phyloP scores from a whole-genome alignment of 179 eudicot genomes.

The Corrigiola litoralis region DNA sequence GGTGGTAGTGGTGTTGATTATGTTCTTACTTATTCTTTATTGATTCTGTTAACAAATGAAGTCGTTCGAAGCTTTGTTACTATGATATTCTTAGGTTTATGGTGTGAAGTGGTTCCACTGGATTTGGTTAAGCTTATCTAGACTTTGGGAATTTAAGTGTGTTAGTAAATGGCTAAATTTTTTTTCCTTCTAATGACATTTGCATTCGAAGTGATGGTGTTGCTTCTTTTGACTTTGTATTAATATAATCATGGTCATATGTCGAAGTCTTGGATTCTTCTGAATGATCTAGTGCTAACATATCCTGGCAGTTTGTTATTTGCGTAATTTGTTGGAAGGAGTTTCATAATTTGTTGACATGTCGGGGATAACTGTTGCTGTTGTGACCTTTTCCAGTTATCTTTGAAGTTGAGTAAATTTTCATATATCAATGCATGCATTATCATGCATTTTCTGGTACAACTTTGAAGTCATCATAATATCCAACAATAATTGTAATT shows the following conservation, averaged over 20 bases:
- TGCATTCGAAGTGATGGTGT: background rate
- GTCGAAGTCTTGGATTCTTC: background rate
- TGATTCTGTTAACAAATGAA: too few relatives aligned
- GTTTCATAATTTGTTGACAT: slow-evolving; percentile 2
- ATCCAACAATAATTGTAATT: too few relatives aligned
- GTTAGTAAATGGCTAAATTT: background rate
- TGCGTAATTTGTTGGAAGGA: background rate
- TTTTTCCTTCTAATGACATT: background rate
- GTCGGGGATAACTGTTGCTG: background rate
- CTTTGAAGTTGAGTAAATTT: too few relatives aligned
- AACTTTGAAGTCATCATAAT: too few relatives aligned
- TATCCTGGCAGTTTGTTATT: background rate
- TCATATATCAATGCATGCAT: too few relatives aligned
- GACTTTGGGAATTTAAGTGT: background rate
- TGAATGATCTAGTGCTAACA: background rate
- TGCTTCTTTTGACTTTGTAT: background rate
- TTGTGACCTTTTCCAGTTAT: background rate
- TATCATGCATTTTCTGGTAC: too few relatives aligned
- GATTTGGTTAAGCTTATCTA: too few relatives aligned
- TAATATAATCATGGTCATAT: background rate
- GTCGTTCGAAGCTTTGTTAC: too few relatives aligned
- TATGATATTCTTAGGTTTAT: too few relatives aligned
- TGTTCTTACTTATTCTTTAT: too few relatives aligned
- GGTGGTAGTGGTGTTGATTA: too few relatives aligned
- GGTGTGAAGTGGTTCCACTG: too few relatives aligned